Evolutionary conservation across 305 asterid species (phyloP).

Genomic region (Ruellia speciosa): DNA sequence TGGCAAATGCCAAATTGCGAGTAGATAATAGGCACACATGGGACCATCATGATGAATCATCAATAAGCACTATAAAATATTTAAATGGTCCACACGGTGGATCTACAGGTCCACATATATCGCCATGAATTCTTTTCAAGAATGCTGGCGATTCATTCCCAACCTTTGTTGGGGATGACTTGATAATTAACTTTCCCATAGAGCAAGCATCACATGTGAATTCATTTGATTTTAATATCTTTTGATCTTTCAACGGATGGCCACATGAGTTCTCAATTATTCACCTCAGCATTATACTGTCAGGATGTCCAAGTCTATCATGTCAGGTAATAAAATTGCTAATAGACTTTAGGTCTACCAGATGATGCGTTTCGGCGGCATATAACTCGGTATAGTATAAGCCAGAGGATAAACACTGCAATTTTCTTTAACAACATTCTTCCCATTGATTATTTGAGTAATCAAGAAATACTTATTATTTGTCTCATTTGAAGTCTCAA

Average conservation of each 20-base stretch:
- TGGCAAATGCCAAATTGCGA: not conserved
- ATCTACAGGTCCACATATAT: too few relatives aligned
- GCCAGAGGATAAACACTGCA: too few relatives aligned
- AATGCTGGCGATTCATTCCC: not conserved
- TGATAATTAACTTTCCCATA: not conserved
- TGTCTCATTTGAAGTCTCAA: too few relatives aligned
- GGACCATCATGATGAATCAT: not conserved
- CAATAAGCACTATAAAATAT: not conserved
- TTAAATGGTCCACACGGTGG: too few relatives aligned
- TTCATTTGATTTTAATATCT: not conserved
- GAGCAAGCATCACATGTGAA: slow-evolving; percentile 4
- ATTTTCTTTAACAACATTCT: too few relatives aligned
- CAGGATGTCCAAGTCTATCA: too few relatives aligned
- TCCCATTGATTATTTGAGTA: too few relatives aligned
- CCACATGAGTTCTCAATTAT: not conserved
- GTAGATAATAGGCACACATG: slow-evolving; percentile 2
- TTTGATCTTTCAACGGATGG: not conserved
- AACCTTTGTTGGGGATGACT: not conserved
- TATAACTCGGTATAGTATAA: too few relatives aligned
- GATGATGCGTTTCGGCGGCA: too few relatives aligned
- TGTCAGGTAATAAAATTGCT: too few relatives aligned
- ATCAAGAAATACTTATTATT: too few relatives aligned
- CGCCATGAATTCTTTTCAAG: slow-evolving; percentile 1
- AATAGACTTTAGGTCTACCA: too few relatives aligned
- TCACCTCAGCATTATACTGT: not conserved